Evolutionary conservation across 2,329 filamentous ascomycete genomes (phyloP).

Genomic region (Sphaerulina musiva): DNA sequence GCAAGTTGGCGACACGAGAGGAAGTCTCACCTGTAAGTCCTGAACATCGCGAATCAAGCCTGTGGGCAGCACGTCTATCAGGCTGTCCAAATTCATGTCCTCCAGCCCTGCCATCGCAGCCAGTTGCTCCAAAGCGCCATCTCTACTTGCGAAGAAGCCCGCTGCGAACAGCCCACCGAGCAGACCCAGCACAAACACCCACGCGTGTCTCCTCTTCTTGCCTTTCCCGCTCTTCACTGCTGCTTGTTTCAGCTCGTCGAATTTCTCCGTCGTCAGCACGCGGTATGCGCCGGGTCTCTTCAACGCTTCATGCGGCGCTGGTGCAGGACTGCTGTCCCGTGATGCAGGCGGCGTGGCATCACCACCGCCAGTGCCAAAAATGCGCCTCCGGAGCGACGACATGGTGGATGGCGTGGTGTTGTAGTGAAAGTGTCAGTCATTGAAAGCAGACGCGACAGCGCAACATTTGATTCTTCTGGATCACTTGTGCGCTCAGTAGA

Average conservation of each 20-base stretch:
- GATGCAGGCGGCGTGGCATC: constrained; percentile 32
- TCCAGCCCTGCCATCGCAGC: constrained; percentile 71
- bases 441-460: neutral
- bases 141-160: constrained; percentile 80
- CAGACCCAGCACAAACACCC: constrained; percentile 82
- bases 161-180: constrained; percentile 86
- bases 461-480: neutral
- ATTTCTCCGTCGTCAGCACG: constrained; percentile 47
- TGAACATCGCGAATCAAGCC: constrained; percentile 79
- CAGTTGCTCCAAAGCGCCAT: constrained; percentile 55
- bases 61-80: constrained; percentile 82
- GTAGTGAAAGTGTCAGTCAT: neutral
- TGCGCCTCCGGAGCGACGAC: constrained; percentile 32
- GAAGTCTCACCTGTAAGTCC: constrained; percentile 64
- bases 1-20: constrained; percentile 29
- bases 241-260: constrained; percentile 37
- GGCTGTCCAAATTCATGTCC: constrained; percentile 70
- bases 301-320: constrained; percentile 28
- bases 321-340: constrained; percentile 37
- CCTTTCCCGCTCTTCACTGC: constrained; percentile 32
- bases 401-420: constrained; percentile 15
- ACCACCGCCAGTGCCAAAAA: constrained; percentile 27
- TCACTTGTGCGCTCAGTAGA: no score
- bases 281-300: constrained; percentile 37
- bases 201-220: constrained; percentile 64